Evolutionary conservation across 352 stramenopile genomes (phyloP), one percentile per base, ranked within the genome.

Genomic region (Phytophthora europaea): DNA sequence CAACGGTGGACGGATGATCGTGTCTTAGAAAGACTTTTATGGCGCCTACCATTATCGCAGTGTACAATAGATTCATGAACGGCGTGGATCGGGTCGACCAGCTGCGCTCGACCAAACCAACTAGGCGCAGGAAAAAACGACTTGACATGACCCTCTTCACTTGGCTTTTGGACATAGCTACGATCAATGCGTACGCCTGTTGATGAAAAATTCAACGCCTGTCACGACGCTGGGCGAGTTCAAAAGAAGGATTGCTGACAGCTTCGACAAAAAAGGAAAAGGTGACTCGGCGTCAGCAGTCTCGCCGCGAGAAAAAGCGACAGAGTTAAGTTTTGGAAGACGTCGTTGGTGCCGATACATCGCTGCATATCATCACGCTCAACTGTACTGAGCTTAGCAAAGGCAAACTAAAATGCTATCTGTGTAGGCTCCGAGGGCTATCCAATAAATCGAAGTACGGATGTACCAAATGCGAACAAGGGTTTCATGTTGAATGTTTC

Each of bases 21-120:
- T 3, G 34, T 58, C 0, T n/a, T 62, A 4, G 53, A 40, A 70
- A 58, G 6, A 56, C 34, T 16, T 48, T 60, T 13, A 59, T 61
- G 47, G 33, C 34, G 4, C 47, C 55, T 4, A 61, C 45, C 15
- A 4, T 65, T 1, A 59, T 72, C 3, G 45, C 55, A 15, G 55
- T 48, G 6, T 72, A 72, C 47, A 71, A 71, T 22, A 43, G 15
- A 3, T 58, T 26, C 16, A 65, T 72, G 56, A 55, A 65, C 31
- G 65, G 9, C 1, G 65, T 72, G 0, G 65, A 72, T 23, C 33
- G 48, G 3, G 65, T 65, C 0, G 43, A 70, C 31, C 63, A 63
- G 18, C 45, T 59, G 0, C 54, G 54, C 6, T 10, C 23, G 4
- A 70, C 62, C 7, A 63, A 70, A 7, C 62, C 43, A 9, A 63